phyloP scores from a whole-genome alignment of 352 stramenopile species.

The Pythium dissimile region DNA sequence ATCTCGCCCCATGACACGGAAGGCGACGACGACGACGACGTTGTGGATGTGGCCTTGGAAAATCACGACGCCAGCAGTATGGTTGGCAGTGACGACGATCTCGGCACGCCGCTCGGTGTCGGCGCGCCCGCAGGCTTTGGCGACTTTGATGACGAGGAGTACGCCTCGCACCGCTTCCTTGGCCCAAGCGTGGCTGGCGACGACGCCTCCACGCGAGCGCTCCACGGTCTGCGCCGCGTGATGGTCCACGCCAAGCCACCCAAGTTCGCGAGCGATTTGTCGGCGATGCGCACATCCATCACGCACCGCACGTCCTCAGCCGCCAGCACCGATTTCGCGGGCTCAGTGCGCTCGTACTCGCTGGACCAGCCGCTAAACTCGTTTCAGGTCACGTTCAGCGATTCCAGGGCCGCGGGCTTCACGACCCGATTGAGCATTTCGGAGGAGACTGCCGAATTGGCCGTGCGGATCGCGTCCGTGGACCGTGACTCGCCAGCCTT shows the following conservation, averaged over 20 bases:
- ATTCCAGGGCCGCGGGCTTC: conserved; percentile 46
- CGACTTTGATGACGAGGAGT: conserved; percentile 40
- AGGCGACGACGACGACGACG: conserved; percentile 21
- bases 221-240: conserved; percentile 60
- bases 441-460: conserved; percentile 27
- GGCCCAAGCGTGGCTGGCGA: conserved; percentile 48
- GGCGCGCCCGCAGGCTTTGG: conserved; percentile 39
- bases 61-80: conserved; percentile 8
- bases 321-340: neutral
- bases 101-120: conserved; percentile 58
- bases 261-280: conserved; percentile 53
- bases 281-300: conserved; percentile 19
- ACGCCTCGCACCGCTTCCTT: conserved; percentile 57
- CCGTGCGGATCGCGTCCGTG: conserved; percentile 52
- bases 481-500: conserved; percentile 50
- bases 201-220: conserved; percentile 30
- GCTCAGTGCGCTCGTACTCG: conserved; percentile 14
- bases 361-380: conserved; percentile 31
- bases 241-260: conserved; percentile 64
- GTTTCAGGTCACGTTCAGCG: conserved; percentile 64
- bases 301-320: conserved; percentile 13
- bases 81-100: conserved; percentile 32
- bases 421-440: conserved; percentile 22
- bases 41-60: too few relatives aligned
- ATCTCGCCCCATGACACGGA: conserved; percentile 23